These are phyloP conservation scores for Jamesozyma rosinii DNA, from an alignment of 805 yeast species.

Conservation along the genomic window DNA sequence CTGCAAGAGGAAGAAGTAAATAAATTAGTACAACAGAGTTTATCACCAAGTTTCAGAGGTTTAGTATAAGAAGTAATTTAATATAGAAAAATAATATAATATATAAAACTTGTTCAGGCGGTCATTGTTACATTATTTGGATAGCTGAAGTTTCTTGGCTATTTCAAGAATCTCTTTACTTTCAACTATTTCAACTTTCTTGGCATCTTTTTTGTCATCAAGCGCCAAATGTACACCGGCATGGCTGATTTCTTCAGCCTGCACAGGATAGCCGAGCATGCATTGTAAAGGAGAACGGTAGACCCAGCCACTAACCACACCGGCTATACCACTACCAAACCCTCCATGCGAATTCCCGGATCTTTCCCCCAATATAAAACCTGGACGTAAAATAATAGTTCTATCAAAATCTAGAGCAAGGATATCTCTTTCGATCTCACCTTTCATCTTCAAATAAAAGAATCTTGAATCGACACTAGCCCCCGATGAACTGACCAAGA, in stretches of 20 bases:
- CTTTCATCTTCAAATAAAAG: conserved; percentile 61
- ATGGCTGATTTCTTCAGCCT: conserved; percentile 57
- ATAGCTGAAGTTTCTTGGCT: conserved; percentile 10
- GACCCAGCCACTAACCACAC: conserved; percentile 27
- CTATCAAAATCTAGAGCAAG: conserved; percentile 54
- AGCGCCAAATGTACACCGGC: conserved; percentile 41
- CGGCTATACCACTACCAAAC: conserved; percentile 27
- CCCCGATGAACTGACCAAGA: conserved; percentile 59
- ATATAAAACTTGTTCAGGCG: no score
- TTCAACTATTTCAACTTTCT: conserved; percentile 26
- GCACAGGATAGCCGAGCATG: conserved; percentile 38
- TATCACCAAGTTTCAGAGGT: no score
- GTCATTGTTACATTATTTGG: no score
- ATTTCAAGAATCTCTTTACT: conserved; percentile 25
- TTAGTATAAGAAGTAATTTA: no score
- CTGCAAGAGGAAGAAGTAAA: no score
- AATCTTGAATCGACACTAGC: conserved; percentile 50
- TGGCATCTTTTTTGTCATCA: conserved; percentile 11
- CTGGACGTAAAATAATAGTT: conserved; percentile 72
- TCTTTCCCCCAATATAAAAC: conserved; percentile 59
- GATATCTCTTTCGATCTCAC: conserved; percentile 64
- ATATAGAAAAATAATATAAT: no score
- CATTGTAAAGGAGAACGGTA: conserved; percentile 31
- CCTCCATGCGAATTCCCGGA: conserved; percentile 29
- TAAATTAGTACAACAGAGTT: no score